These are phyloP conservation scores for Sambucus nigra DNA, from an alignment of 129 eudicot genomes.

Conservation along the genomic window DNA sequence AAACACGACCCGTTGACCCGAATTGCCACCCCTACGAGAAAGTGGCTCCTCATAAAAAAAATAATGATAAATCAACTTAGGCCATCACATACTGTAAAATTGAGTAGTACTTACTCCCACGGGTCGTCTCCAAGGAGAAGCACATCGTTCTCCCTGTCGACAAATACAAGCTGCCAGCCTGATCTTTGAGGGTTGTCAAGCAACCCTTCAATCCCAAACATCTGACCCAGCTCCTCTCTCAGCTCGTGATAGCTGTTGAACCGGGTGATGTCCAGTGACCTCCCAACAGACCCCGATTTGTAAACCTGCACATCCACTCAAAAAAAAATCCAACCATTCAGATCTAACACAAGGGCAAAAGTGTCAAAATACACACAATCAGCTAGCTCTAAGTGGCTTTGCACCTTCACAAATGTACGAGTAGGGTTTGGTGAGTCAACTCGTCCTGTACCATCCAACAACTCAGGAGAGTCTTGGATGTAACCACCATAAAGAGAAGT, in stretches of 20 bases:
- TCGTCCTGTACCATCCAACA: constrained; percentile 64
- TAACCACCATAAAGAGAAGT: constrained; percentile 53
- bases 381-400: neutral
- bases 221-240: constrained; percentile 86
- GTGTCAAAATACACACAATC: neutral
- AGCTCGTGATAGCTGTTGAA: constrained; percentile 95
- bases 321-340: neutral
- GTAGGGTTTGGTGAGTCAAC: constrained; percentile 58
- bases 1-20: no score
- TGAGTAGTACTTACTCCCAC: constrained; percentile 68
- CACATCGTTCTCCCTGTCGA: constrained; percentile 96
- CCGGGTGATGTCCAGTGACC: constrained; percentile 93
- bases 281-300: constrained; percentile 90
- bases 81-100: neutral
- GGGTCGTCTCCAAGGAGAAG: constrained; percentile 99
- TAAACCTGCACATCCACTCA: constrained; percentile 52
- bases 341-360: neutral
- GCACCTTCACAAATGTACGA: constrained; percentile 84
- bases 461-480: constrained; percentile 77
- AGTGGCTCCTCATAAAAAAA: no score
- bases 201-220: constrained; percentile 90
- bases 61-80: no score
- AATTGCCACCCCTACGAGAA: no score
- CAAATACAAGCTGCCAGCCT: constrained; percentile 99
- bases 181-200: constrained; percentile 99